Evolutionary conservation across 2,329 filamentous ascomycete genomes (phyloP), one percentile per base, ranked within the genome.

Genomic region (Claviceps digitariae): DNA sequence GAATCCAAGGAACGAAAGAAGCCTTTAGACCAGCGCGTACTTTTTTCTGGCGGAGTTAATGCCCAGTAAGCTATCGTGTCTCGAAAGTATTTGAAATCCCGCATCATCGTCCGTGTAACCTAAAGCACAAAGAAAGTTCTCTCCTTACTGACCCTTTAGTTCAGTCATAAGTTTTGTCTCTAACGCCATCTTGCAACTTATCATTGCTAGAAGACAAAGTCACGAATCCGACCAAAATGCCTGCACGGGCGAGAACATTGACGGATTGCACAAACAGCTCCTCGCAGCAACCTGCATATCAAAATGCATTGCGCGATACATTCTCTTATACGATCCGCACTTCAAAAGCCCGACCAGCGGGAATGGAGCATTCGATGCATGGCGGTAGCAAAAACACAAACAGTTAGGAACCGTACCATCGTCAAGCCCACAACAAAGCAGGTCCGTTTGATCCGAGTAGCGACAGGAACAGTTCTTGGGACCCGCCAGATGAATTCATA

Each of bases 341-440:
- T 10, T 58, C 59, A 17, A 66, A 67, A 36, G 56, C 62, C 31
- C 60, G 59, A 4, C 64, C 65, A 15, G 58, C 58, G 3, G 61
- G 58, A 40, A 55, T 58, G 6, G 43, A 58, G 17, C 47, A 59
- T 34, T 51, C 55, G 1, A 49, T 55, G 6, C 51, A 59, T 31
- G 50, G 57, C 21, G 52, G 51, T 34, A 23, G 20, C 17, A 27
- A 48, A 10, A 10, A 47, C 10, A 48, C 47, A 38, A 49, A 46
- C 3, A 36, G 50, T 20, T 44, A 50, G 38, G 54, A 44, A n/a
- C 43, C 56, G 13, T 27, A 54, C 25, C 48, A 52, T 49, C 38
- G 36, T 4, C 52, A 41, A 15, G 48, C 51, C 34, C 47, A 41
- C 34, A 58, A 38, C 51, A 66, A 65, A 48, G 55, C 56, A 9